phyloP scores from a whole-genome alignment of 2,329 filamentous ascomycete genomes.

The Pochonia chlamydosporia region DNA sequence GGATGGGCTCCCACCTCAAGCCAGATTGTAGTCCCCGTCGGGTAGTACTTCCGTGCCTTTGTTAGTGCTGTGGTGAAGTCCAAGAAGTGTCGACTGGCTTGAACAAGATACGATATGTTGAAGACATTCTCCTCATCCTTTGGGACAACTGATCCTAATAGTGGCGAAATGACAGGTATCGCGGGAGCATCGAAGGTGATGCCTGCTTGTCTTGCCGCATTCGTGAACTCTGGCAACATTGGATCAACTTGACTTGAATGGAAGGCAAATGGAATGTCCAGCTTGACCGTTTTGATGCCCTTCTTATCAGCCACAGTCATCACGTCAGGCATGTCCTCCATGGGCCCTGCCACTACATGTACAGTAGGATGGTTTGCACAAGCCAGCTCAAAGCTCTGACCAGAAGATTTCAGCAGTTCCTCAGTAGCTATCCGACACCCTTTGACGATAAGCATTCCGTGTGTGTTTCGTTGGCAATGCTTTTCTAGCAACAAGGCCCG shows the following conservation, averaged over 20 bases:
- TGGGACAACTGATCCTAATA: conserved; percentile 40
- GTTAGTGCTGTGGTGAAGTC: not conserved
- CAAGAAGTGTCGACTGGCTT: not conserved
- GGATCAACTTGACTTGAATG: conserved; percentile 28
- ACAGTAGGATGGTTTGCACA: conserved; percentile 60
- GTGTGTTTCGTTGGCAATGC: conserved; percentile 59
- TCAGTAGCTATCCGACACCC: conserved; percentile 18
- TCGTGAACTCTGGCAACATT: conserved; percentile 40
- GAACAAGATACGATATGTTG: not conserved
- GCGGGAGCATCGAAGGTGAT: conserved; percentile 6
- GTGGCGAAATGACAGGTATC: conserved; percentile 25
- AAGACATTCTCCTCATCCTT: not conserved
- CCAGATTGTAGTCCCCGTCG: not conserved
- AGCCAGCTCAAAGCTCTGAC: conserved; percentile 34
- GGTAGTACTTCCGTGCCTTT: not conserved
- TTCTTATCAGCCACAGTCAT: not conserved
- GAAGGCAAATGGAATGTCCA: conserved; percentile 28
- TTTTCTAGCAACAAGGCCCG: conserved; percentile 60
- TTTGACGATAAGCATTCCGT: conserved; percentile 50
- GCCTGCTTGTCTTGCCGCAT: not conserved
- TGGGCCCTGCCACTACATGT: conserved; percentile 36
- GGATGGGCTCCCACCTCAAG: not conserved
- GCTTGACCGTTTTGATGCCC: conserved; percentile 18
- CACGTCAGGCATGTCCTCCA: conserved; percentile 2
- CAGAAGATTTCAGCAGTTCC: conserved; percentile 21